These are phyloP conservation scores for Xylaria sp. DNA, from an alignment of 2,329 filamentous ascomycete species.

Conservation along the genomic window DNA sequence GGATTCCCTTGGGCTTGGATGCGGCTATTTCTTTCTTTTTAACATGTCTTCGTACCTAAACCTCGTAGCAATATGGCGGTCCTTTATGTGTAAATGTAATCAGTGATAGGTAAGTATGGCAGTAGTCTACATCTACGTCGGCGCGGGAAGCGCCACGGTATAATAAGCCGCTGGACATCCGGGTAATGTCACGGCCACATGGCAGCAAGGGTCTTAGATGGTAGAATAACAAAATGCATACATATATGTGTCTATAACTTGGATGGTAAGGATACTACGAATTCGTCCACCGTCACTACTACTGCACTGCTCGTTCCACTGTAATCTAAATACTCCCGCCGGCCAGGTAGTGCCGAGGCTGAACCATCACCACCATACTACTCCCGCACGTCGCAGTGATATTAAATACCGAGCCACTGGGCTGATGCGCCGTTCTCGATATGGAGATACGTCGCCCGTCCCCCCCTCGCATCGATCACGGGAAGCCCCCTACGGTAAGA, in stretches of 20 bases:
- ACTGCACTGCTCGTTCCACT: not conserved
- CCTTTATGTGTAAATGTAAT: no score
- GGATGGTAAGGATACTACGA: not conserved
- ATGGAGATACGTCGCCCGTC: conserved; percentile 9
- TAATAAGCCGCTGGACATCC: conserved; percentile 18
- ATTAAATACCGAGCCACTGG: conserved; percentile 27
- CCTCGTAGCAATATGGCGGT: not conserved
- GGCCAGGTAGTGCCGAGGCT: conserved; percentile 41
- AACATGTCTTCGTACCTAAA: conserved; percentile 1
- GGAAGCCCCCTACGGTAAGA: conserved; percentile 4
- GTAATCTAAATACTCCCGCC: conserved; percentile 14
- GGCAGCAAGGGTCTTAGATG: conserved; percentile 45
- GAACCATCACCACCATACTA: conserved; percentile 35
- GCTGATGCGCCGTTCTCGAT: conserved; percentile 16
- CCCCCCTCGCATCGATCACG: not conserved
- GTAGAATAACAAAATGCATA: conserved; percentile 4
- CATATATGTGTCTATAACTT: conserved; percentile 10
- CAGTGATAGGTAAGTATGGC: no score
- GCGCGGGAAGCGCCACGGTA: conserved; percentile 28
- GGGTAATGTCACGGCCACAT: conserved; percentile 45
- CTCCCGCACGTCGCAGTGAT: conserved; percentile 18
- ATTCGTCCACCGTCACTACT: not conserved
- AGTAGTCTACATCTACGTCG: not conserved
- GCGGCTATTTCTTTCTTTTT: not conserved
- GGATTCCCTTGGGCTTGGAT: conserved; percentile 13